Conservation (phyloP, 345 rosid species). For the Geranium rotundifolium region DNA sequence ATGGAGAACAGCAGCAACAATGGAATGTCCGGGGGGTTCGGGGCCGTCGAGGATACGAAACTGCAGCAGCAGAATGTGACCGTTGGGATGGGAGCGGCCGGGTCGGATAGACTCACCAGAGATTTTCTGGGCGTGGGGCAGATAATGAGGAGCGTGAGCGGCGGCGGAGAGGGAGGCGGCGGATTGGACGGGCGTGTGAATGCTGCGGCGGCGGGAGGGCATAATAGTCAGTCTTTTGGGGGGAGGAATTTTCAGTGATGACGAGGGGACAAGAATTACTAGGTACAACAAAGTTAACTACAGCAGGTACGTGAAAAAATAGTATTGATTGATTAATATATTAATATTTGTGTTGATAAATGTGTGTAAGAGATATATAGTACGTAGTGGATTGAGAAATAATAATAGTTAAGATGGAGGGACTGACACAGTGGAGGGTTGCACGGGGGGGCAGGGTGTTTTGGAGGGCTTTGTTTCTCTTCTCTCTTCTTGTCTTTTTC, state of each 20-base stretch:
- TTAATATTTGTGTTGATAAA: too few relatives aligned
- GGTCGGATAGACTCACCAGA: neutral
- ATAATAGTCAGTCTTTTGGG: neutral
- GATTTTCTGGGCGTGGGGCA: neutral
- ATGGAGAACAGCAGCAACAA: neutral
- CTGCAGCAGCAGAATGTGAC: conserved; percentile 9
- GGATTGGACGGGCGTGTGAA: neutral
- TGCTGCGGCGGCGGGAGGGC: neutral
- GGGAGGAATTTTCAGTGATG: neutral
- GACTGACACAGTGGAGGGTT: too few relatives aligned
- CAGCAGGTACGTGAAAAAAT: neutral
- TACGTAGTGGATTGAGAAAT: too few relatives aligned
- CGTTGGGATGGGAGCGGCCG: conserved; percentile 7
- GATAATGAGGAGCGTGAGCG: neutral
- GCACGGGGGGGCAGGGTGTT: too few relatives aligned
- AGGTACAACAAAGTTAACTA: too few relatives aligned
- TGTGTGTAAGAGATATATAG: too few relatives aligned
- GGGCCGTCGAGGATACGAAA: neutral
- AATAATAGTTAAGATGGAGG: too few relatives aligned
- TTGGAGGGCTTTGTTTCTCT: too few relatives aligned
- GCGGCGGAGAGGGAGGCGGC: neutral
- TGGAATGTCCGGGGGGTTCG: neutral
- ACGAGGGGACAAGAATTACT: neutral
- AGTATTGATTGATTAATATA: too few relatives aligned
- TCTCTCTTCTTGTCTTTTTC: too few relatives aligned